Base-by-base conservation (phyloP, 2,329 filamentous ascomycete genomes). In the Colletotrichum plurivorum region DNA sequence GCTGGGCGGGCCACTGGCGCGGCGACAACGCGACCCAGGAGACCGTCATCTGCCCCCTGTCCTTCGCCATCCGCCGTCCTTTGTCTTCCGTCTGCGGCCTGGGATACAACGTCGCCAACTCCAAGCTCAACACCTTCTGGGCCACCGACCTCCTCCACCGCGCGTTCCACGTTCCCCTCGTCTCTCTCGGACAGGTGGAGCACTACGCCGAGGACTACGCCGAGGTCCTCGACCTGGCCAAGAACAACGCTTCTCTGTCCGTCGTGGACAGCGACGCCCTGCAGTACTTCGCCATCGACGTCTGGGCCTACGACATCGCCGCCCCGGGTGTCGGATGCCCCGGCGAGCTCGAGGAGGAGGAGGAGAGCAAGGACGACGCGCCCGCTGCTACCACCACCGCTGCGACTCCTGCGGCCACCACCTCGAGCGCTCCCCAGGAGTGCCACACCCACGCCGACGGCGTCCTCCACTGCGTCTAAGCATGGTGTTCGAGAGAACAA, bases 201-300 rank as follows among this genome's bases (percentile, higher is more conserved):
- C 90, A 93, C 79, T 92, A 85, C 73, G 84, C 88, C 7, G 88
- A 89, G 57, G 83, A 83, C 56, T 91, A 92, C 75, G 78, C 82
- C 3, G 86, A 84, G 2, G 85, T 86, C 2, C 58, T 91, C 1
- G 82, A 83, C 13, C 81, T 90, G 25, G 88, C 89, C 0, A 77
- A 81, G 70, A 72, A 75, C 12, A 79, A 84, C 8, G 84, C 87
- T 8, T 78, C 82, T 5, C 83, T 84, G 27, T 81, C 85, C 3
- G 85, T 82, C 3, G 80, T 84, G 31, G 90, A 93, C 78, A 90
- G 86, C 39, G 85, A 92, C 71, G 84, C 86, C 0, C 81, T 93
- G 49, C 89, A 92, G 78, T 91, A 90, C 77, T 93, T 93, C 76
- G 90, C 91, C 5, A 84, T 92, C 7, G 89, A 92, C 67, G 89